Evolutionary conservation across 352 stramenopile genomes (phyloP), one percentile per base, ranked within the genome.

Genomic region (Globisporangium paddicum): DNA sequence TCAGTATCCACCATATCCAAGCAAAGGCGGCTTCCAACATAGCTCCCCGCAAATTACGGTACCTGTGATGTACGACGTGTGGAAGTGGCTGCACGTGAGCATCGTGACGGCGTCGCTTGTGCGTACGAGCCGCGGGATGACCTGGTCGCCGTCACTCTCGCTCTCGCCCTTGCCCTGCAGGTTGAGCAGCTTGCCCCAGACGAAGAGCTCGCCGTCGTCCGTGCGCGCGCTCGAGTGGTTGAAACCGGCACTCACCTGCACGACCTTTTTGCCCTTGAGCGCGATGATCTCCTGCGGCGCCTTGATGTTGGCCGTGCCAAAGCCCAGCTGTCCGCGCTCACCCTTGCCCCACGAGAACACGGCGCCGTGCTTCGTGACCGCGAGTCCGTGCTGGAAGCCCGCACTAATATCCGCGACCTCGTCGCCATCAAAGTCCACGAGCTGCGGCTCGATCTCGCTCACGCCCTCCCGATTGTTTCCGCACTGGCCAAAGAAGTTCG

Each of bases 161-260:
- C 62, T 84, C 46, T 87, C 75, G 1, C 63, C 64, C 56, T 86
- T 87, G 52, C 77, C 77, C 52, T 88, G 75, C 11, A 77, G 69
- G 40, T 90, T 86, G 11, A 93, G 61, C 48, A 95, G 40, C 64
- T 96, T 96, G 11, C 87, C 87, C 87, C 87, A 96, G 40, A 93
- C 18, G 42, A 83, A 96, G 30, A 96, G 61, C 62, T 93, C 80
- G 26, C 87, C 85, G 38, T 93, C 79, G 47, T 74, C 76, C 30
- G 81, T 86, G 44, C 91, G 44, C 26, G 82, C 85, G 25, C 70
- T 84, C 23, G 82, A 93, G 62, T 89, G 68, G 62, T 93, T 95
- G 55, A 96, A 95, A n/a, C 87, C 86, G 44, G 85, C 83, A 49
- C 73, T 72, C 35, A 96, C 85, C 23, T 71, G 49, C 26, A 69